A percentile compares a stretch with the other conserved stretches of the same genome.
These are phyloP conservation scores for Delonix regia DNA, from an alignment of 306 rosid genomes.

Conservation along the genomic window DNA sequence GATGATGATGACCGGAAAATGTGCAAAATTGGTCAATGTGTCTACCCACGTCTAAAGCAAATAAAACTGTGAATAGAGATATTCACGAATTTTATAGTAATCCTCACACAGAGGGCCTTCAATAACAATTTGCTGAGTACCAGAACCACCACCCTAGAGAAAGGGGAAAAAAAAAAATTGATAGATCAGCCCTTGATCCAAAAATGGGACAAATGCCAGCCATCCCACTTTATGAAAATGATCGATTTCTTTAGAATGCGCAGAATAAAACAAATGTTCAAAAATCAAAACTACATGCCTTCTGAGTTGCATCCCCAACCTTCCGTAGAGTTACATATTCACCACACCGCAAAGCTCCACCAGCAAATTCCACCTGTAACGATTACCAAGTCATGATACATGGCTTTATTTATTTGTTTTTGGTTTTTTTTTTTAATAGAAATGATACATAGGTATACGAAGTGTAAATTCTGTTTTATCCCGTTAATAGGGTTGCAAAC, in stretches of 20 bases:
- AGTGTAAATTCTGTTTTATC: slow-evolving; percentile 1
- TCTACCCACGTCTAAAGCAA: slow-evolving; percentile 56
- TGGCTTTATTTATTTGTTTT: neutral
- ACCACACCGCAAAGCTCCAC: slow-evolving; percentile 91
- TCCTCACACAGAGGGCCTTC: slow-evolving; percentile 95
- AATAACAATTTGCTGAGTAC: slow-evolving; percentile 86
- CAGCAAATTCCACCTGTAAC: slow-evolving; percentile 80
- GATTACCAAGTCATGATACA: slow-evolving; percentile 14
- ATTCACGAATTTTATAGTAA: slow-evolving; percentile 80
- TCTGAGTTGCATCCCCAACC: slow-evolving; percentile 88
- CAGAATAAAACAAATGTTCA: slow-evolving; percentile 31
- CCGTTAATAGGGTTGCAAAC: slow-evolving; percentile 8
- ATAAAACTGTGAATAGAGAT: slow-evolving; percentile 81
- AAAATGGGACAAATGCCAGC: neutral
- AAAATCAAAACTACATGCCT: slow-evolving; percentile 57
- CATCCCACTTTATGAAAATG: neutral
- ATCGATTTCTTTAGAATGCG: neutral
- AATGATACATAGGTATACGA: slow-evolving; percentile 1
- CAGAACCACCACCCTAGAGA: slow-evolving; percentile 83
- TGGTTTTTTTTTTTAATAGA: neutral
- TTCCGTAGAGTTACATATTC: slow-evolving; percentile 88
- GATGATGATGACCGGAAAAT: slow-evolving; percentile 22
- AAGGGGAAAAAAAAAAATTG: neutral
- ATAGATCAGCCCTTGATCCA: slow-evolving; percentile 30
- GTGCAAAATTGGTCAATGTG: slow-evolving; percentile 25